Evolutionary conservation across 2,329 filamentous ascomycete genomes (phyloP).

Genomic region (Neofusicoccum kwambonambiense): DNA sequence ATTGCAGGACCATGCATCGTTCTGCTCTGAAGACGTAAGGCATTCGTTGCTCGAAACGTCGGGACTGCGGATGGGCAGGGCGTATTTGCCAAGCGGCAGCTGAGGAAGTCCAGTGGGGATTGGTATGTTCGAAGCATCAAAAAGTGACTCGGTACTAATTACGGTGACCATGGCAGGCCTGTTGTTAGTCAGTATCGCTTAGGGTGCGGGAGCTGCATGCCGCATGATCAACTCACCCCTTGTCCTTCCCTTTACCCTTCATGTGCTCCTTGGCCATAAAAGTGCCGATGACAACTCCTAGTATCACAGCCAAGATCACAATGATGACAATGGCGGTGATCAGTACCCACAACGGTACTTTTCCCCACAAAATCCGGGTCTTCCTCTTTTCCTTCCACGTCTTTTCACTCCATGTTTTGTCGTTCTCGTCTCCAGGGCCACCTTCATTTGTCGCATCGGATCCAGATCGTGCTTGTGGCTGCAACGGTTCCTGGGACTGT

Average conservation of each 20-base stretch:
- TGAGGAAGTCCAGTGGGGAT: conserved; percentile 44
- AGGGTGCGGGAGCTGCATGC: neutral
- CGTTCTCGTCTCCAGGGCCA: conserved; percentile 22
- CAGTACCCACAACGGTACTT: conserved; percentile 52
- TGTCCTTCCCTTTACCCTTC: conserved; percentile 24
- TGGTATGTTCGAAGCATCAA: conserved; percentile 52
- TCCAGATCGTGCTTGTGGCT: neutral
- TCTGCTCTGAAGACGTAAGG: conserved; percentile 45
- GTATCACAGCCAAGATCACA: conserved; percentile 45
- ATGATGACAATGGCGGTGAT: conserved; percentile 47
- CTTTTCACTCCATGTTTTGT: conserved; percentile 30
- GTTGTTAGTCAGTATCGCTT: neutral
- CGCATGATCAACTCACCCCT: conserved; percentile 25
- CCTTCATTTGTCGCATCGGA: neutral
- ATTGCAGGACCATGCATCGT: conserved; percentile 53
- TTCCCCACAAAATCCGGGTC: conserved; percentile 47
- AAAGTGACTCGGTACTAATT: conserved; percentile 43
- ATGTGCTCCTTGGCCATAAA: conserved; percentile 48
- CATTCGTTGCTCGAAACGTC: conserved; percentile 51
- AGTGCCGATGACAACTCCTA: conserved; percentile 56
- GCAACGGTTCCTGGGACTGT: neutral
- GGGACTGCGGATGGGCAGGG: conserved; percentile 47
- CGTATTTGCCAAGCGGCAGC: conserved; percentile 52
- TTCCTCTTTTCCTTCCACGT: conserved; percentile 39
- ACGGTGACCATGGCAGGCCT: conserved; percentile 9